These are phyloP conservation scores for Xylaria sp. DNA, from an alignment of 2,329 filamentous ascomycete genomes.

Conservation along the genomic window DNA sequence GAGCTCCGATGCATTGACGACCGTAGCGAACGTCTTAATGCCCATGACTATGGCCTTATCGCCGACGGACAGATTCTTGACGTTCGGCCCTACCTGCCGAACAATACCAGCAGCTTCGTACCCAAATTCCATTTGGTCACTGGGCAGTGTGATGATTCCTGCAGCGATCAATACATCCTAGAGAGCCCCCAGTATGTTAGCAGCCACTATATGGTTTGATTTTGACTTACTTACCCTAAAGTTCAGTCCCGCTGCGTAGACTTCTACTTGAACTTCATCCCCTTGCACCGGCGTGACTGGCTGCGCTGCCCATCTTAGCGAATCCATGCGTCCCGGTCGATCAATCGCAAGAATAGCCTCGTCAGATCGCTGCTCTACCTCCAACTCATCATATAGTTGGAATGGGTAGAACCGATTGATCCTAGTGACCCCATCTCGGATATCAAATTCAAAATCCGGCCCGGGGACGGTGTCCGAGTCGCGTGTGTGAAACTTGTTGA, in stretches of 20 bases:
- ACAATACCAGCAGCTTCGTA: conserved; percentile 6
- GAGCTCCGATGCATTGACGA: neutral
- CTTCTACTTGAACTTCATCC: conserved; percentile 9
- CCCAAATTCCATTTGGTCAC: neutral
- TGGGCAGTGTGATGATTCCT: neutral
- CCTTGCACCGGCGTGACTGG: no score
- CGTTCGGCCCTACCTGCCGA: neutral
- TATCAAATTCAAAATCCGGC: conserved; percentile 3
- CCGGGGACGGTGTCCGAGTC: neutral
- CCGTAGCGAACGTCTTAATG: neutral
- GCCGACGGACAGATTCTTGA: neutral
- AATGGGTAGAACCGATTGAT: conserved; percentile 4
- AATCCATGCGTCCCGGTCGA: neutral
- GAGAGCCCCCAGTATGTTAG: neutral
- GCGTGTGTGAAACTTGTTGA: neutral
- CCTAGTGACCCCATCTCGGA: neutral
- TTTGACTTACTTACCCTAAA: conserved; percentile 3
- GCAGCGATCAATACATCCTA: neutral
- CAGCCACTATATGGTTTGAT: no score
- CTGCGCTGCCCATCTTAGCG: neutral
- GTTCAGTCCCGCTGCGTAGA: neutral
- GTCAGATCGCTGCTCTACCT: neutral
- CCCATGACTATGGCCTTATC: conserved; percentile 3
- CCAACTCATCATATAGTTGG: neutral
- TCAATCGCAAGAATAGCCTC: neutral